Base-by-base conservation (phyloP, 805 yeast species). In the Pichia thaimueangensis region DNA sequence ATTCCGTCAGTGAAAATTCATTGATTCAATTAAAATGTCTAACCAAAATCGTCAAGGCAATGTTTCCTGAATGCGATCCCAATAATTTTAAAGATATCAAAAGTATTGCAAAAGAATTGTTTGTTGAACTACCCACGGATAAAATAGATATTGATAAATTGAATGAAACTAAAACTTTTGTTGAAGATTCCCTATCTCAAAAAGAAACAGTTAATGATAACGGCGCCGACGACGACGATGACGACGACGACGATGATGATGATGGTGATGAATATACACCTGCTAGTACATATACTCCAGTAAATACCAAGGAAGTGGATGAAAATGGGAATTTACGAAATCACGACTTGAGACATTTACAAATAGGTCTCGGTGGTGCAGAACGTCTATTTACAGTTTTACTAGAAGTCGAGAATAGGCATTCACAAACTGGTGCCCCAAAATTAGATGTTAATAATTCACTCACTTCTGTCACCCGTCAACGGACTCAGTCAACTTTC, bases 21-120 rank as follows among this genome's bases (percentile, higher is more conserved):
- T 62, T 63, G 1, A 49, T 57, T 10, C 70, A 66, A 39, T 59
- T 64, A 42, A 63, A 63, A 44, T 60, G 64, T 24, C 49, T 66
- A 8, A 39, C 55, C 12, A 46, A 51, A 33, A 47, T 66, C 20
- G 58, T 67, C 4, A 53, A 55, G 15, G 62, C 62, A 0, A 50
- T 65, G 15, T 62, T 58, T 42, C 70, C 71, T 0, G 62, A 64
- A 28, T 50, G 57, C 13, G 69, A 66, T 42, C 58, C 60, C 22
- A 58, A 62, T 45, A 64, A 60, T 40, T 56, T 64, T 22, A 60
- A 62, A 32, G 64, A 60, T 20, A 41, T 68, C 25, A 56, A 59
- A 16, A 58, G 56, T 39, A 50, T 60, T 35, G 66, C 64, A 3
- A 48, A 39, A 17, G 34, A 37, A 16, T 29, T 48, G 15, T 50